Percentiles rank a stretch among this genome's conserved stretches.
Conservation (phyloP, 495 filamentous ascomycete species). For the Melanomma pulvis-pyrius region DNA sequence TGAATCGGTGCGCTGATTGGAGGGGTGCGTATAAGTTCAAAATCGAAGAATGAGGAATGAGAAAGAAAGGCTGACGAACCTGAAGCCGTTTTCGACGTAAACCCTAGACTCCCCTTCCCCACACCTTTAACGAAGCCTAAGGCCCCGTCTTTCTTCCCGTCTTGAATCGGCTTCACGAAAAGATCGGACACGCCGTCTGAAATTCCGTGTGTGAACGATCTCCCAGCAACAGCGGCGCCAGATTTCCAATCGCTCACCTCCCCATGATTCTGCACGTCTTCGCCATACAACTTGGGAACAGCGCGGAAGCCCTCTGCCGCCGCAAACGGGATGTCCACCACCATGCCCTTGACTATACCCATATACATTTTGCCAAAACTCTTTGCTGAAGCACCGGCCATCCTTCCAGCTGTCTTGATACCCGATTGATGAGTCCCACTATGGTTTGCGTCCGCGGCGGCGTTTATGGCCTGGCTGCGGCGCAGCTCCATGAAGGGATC, state of each 20-base stretch:
- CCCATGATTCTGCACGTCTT: constrained; percentile 16
- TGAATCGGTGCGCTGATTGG: neutral
- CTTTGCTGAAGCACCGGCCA: constrained; percentile 15
- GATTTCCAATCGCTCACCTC: constrained; percentile 21
- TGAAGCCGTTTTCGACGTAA: constrained; percentile 16
- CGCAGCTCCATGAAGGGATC: neutral
- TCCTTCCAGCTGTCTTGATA: neutral
- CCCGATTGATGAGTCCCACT: neutral
- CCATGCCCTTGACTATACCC: constrained; percentile 19
- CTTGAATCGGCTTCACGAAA: constrained; percentile 19
- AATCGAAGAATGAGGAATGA: neutral
- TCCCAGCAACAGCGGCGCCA: constrained; percentile 23
- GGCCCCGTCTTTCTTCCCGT: constrained; percentile 19
- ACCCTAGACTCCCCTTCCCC: constrained; percentile 27
- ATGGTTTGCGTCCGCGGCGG: neutral
- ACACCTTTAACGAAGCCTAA: constrained; percentile 25
- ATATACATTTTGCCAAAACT: constrained; percentile 4
- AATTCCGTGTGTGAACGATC: constrained; percentile 11
- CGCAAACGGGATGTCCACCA: constrained; percentile 6
- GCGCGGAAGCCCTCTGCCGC: constrained; percentile 30
- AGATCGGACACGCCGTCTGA: constrained; percentile 28
- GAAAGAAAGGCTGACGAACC: neutral
- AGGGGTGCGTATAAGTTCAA: neutral
- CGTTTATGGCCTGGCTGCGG: neutral
- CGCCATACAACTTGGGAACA: constrained; percentile 27